These are phyloP conservation scores for Termitomyces sp. DNA, from an alignment of 768 basidiomycete species.

Conservation along the genomic window DNA sequence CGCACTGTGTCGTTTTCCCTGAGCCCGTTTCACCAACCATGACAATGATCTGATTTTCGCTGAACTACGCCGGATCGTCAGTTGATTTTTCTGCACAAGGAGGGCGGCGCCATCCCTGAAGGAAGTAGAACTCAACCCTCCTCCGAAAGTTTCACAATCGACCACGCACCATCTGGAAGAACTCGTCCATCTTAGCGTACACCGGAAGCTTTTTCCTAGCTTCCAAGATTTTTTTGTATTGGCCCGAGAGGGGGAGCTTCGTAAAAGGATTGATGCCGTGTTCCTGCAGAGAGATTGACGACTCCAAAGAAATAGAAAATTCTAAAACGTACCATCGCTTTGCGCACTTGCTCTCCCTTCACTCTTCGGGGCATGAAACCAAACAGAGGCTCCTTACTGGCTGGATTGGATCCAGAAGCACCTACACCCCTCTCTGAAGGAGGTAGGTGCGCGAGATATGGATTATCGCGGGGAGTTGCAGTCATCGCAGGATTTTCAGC, in stretches of 20 bases:
- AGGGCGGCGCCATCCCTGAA: constrained; percentile 34
- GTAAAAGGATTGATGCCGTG: constrained; percentile 88
- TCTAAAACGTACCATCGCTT: constrained; percentile 55
- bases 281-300: constrained; percentile 39
- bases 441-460: constrained; percentile 45
- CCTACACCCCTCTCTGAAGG: constrained; percentile 28
- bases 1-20: constrained; percentile 94
- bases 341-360: constrained; percentile 56
- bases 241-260: constrained; percentile 63
- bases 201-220: constrained; percentile 87
- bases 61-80: constrained; percentile 46
- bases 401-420: constrained; percentile 10
- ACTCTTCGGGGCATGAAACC: constrained; percentile 73
- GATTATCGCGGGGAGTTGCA: constrained; percentile 32
- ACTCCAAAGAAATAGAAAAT: neutral
- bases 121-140: constrained; percentile 39
- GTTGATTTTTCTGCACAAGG: constrained; percentile 19
- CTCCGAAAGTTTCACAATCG: constrained; percentile 22
- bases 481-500: neutral
- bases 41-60: constrained; percentile 76
- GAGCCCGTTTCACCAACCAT: constrained; percentile 95
- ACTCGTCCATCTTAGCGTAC: constrained; percentile 88
- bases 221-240: constrained; percentile 85
- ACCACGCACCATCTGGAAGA: constrained; percentile 75
- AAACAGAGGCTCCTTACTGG: constrained; percentile 54